phyloP scores from a whole-genome alignment of 768 basidiomycete species.

The Leccinum broughii region DNA sequence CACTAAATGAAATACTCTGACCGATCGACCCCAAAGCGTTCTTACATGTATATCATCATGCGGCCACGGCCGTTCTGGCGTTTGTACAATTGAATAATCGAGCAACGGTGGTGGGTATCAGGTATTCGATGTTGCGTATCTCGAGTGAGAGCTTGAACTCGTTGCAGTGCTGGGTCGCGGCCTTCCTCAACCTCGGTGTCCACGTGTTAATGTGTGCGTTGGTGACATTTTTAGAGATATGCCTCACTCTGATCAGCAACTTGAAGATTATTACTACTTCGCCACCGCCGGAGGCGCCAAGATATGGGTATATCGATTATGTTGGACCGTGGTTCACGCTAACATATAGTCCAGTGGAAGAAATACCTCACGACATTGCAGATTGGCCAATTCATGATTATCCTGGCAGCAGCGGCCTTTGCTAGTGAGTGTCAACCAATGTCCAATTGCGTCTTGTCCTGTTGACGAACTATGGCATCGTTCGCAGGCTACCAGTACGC shows the following conservation, averaged over 20 bases:
- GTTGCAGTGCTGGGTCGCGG: constrained; percentile 86
- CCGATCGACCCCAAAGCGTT: constrained; percentile 55
- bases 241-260: constrained; percentile 2
- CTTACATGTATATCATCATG: constrained; percentile 97
- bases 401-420: constrained; percentile 11
- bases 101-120: constrained; percentile 77
- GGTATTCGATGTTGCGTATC: neutral
- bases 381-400: constrained; percentile 24
- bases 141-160: neutral
- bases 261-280: constrained; percentile 94
- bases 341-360: constrained; percentile 20
- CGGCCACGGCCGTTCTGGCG: constrained; percentile 90
- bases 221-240: neutral
- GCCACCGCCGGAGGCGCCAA: constrained; percentile 71
- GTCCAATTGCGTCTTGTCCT: neutral
- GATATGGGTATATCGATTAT: constrained; percentile 15
- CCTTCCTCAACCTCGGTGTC: constrained; percentile 82
- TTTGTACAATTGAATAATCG: constrained; percentile 89
- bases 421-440: constrained; percentile 8
- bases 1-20: constrained; percentile 4
- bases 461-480: neutral
- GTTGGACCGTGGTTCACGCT: neutral
- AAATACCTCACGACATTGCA: constrained; percentile 26
- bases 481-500: constrained; percentile 19
- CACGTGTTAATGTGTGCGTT: constrained; percentile 94